Base-by-base conservation (phyloP, 2,329 filamentous ascomycete genomes). In the Talaromyces islandicus region DNA sequence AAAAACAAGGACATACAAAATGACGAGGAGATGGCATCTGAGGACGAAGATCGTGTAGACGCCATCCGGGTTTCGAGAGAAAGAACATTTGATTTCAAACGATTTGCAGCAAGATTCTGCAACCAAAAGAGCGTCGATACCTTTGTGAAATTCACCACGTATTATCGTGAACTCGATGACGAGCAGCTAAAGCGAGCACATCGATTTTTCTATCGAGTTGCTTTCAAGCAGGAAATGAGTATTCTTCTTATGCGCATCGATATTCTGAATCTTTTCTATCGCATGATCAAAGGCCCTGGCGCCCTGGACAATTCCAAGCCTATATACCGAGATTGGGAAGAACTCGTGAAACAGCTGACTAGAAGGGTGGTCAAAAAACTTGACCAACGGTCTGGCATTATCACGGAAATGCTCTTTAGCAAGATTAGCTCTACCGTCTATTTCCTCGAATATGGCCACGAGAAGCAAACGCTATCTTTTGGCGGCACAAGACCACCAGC, bases 341-440 rank as follows among this genome's bases (percentile, higher is more conserved):
- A 96, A 67, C 81, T 99, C 38, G 84, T 91, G 4, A 89, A 88
- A 72, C 92, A 97, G 68, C 83, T 97, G 43, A 83, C 97, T 64
- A 87, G 88, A 66, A 88, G 88, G 69, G 88, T 93, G 64, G 83
- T 91, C 58, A 92, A 89, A 69, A 96, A 94, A 75, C 82, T 97
- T 1, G 85, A 94, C 63, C 87, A 96, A 66, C 85, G 92, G 50
- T 92, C 92, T 0, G 90, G 93, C 63, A 80, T 97, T 46, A 83
- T 96, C 55, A 88, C 95, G 0, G 94, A 99, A 75, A 85, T 99
- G 82, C 81, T 99, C 14, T 99, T 99, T 75, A 96, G 90, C 73
- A 99, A 99, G 74, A 89, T 92, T 60, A 88, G 87, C 56, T 84
- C 85, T 52, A 96, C 91, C 0, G 83, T 91, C 0, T 91, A 90